phyloP scores from a whole-genome alignment of 2,329 filamentous ascomycete genomes.

The Clonostachys sp. region DNA sequence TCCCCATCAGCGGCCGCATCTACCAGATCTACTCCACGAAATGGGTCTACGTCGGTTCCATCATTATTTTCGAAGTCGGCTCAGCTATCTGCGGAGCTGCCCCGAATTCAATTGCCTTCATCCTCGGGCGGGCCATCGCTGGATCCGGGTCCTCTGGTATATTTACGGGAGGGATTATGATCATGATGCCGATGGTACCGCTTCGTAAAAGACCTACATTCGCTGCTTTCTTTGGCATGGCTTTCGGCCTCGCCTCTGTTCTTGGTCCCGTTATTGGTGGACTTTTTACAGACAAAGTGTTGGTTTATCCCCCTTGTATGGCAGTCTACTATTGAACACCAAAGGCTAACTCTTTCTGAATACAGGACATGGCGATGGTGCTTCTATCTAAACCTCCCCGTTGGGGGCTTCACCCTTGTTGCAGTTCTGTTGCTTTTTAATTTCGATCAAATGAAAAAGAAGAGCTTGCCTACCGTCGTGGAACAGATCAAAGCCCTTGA shows the following conservation, averaged over 20 bases:
- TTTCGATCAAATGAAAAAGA: constrained; percentile 25
- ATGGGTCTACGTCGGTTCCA: constrained; percentile 13
- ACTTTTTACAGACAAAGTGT: constrained; percentile 37
- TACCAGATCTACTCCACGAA: constrained; percentile 46
- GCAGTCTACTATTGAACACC: background rate
- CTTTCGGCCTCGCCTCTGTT: constrained; percentile 42
- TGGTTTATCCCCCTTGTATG: constrained; percentile 8
- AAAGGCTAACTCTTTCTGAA: constrained; percentile 13
- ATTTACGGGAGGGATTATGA: constrained; percentile 47
- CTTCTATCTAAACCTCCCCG: constrained; percentile 24
- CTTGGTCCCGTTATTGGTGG: constrained; percentile 44
- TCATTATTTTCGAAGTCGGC: constrained; percentile 15
- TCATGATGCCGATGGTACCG: background rate
- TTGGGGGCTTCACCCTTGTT: constrained; percentile 13
- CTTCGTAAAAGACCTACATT: constrained; percentile 1
- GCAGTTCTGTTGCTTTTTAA: constrained; percentile 20
- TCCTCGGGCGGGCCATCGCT: constrained; percentile 24
- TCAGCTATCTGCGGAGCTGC: constrained; percentile 21
- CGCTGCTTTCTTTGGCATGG: constrained; percentile 34
- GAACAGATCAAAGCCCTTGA: constrained; percentile 13
- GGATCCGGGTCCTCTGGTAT: constrained; percentile 32
- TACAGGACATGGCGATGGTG: constrained; percentile 21
- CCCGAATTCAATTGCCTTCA: constrained; percentile 19
- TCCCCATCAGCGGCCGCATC: constrained; percentile 44
- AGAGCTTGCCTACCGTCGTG: constrained; percentile 22